These are phyloP conservation scores for Codiaeum variegatum DNA, from an alignment of 441 rosid genomes.

Conservation along the genomic window DNA sequence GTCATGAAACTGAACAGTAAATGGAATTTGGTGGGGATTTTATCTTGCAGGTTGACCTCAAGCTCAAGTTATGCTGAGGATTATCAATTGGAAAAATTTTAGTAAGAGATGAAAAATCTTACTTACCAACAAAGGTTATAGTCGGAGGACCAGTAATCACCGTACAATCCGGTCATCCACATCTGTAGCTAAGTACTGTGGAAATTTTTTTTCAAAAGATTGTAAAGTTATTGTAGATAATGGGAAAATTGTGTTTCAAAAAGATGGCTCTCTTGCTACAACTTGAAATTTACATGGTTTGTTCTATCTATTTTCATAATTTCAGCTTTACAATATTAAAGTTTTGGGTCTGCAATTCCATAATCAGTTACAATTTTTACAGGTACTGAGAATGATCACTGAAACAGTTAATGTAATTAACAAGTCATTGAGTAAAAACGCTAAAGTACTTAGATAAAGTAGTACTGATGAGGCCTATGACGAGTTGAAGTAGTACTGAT, in stretches of 20 bases:
- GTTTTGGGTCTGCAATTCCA: background rate
- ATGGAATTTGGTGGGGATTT: conserved; percentile 7
- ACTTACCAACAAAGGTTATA: conserved; percentile 52
- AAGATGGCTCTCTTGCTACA: conserved; percentile 35
- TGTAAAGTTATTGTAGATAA: conserved; percentile 59
- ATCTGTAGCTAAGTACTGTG: conserved; percentile 76
- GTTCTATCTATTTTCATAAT: background rate
- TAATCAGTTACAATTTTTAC: conserved; percentile 16
- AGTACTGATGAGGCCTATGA: conserved; percentile 11
- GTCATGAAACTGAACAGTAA: too few species aligned
- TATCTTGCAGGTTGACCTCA: conserved; percentile 73
- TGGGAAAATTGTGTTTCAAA: conserved; percentile 73
- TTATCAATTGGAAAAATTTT: conserved; percentile 54
- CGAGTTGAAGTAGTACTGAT: conserved; percentile 30
- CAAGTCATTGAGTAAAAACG: conserved; percentile 39
- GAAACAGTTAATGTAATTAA: conserved; percentile 48
- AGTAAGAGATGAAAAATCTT: conserved; percentile 66
- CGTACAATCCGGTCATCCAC: conserved; percentile 57
- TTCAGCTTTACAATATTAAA: background rate
- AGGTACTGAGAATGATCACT: conserved; percentile 49
- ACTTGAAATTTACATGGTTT: conserved; percentile 27
- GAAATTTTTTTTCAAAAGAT: conserved; percentile 58
- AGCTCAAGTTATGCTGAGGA: conserved; percentile 85
- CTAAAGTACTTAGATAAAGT: conserved; percentile 44
- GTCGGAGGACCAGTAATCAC: conserved; percentile 55